These are phyloP conservation scores for Mucor mucedo DNA, from an alignment of 371 early-diverging fungal genomes.

Conservation along the genomic window DNA sequence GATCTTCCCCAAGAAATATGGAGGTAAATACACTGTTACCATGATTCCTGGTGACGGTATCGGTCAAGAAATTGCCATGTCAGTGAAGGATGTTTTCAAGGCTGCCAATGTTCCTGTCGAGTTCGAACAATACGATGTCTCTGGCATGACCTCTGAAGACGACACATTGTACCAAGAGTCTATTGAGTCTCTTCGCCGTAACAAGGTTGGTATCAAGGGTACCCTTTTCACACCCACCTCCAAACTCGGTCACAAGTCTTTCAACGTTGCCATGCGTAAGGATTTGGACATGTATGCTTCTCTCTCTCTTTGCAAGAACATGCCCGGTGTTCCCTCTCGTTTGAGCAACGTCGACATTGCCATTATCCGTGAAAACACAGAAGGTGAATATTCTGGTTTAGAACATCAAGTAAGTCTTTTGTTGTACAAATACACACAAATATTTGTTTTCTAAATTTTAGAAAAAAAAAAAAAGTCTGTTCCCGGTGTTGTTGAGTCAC, in stretches of 20 bases:
- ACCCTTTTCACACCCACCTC: conserved; percentile 93
- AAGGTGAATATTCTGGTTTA: conserved; percentile 97
- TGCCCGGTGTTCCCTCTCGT: conserved; percentile 81
- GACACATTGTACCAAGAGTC: conserved; percentile 83
- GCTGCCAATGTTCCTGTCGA: conserved; percentile 92
- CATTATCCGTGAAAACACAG: conserved; percentile 98
- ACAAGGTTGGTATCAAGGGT: conserved; percentile 97
- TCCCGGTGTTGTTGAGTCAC: conserved; percentile 96
- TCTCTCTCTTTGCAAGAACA: conserved; percentile 84
- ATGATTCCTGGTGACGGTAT: conserved; percentile 98
- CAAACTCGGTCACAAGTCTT: conserved; percentile 84
- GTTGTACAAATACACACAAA: not conserved
- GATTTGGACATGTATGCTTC: conserved; percentile 97
- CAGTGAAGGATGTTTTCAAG: conserved; percentile 93
- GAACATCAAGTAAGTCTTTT: conserved; percentile 77
- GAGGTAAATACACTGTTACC: conserved; percentile 91
- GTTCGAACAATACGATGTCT: conserved; percentile 94
- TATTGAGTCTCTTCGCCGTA: conserved; percentile 87
- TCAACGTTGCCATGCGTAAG: conserved; percentile 95
- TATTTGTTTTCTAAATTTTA: not conserved
- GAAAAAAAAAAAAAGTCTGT: conserved; percentile 59
- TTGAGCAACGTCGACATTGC: conserved; percentile 93
- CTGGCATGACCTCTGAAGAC: conserved; percentile 80
- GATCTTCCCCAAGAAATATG: conserved; percentile 54
- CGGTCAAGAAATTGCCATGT: conserved; percentile 87